A percentile compares a stretch with the other conserved stretches of the same genome.
Evolutionary conservation across 805 yeast species (phyloP).

Genomic region (Ogataea corticis): DNA sequence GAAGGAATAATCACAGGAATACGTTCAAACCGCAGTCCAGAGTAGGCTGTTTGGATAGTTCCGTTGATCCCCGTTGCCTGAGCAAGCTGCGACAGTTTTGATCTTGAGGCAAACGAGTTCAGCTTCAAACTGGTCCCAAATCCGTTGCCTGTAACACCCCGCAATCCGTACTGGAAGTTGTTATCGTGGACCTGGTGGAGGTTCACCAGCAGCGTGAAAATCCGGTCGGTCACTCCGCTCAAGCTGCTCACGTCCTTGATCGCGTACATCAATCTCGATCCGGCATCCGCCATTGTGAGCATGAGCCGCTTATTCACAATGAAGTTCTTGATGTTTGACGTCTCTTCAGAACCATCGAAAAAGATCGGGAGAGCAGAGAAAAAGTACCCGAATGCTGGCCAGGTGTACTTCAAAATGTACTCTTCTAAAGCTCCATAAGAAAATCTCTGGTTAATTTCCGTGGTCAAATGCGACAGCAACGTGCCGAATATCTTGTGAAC

Average conservation of each 20-base stretch:
- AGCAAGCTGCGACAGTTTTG: slow-evolving; percentile 19
- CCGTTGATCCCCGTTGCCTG: slow-evolving; percentile 61
- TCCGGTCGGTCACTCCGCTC: slow-evolving; percentile 87
- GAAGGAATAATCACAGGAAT: slow-evolving; percentile 83
- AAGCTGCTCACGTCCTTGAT: slow-evolving; percentile 89
- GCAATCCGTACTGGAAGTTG: slow-evolving; percentile 48
- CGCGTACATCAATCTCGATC: slow-evolving; percentile 91
- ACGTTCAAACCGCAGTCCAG: slow-evolving; percentile 80
- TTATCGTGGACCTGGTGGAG: slow-evolving; percentile 81
- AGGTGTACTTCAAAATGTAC: slow-evolving; percentile 82
- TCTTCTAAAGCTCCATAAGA: slow-evolving; percentile 77
- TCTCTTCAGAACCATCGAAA: slow-evolving; percentile 47
- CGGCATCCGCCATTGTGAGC: slow-evolving; percentile 93
- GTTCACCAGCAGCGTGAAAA: slow-evolving; percentile 71
- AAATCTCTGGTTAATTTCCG: slow-evolving; percentile 57
- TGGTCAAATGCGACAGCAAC: slow-evolving; percentile 40
- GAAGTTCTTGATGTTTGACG: slow-evolving; percentile 78
- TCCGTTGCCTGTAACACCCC: slow-evolving; percentile 23
- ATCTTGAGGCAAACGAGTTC: slow-evolving; percentile 34
- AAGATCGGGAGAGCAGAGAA: slow-evolving; percentile 90
- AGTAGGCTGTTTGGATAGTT: slow-evolving; percentile 72
- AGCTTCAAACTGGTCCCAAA: slow-evolving; percentile 33
- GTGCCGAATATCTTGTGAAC: slow-evolving; percentile 58
- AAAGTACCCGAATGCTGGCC: slow-evolving; percentile 95
- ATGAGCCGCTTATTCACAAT: slow-evolving; percentile 87